Evolutionary conservation across 1,284 basidiomycete species (phyloP), one percentile per base, ranked within the genome.

Genomic region (Malassezia vespertilionis): DNA sequence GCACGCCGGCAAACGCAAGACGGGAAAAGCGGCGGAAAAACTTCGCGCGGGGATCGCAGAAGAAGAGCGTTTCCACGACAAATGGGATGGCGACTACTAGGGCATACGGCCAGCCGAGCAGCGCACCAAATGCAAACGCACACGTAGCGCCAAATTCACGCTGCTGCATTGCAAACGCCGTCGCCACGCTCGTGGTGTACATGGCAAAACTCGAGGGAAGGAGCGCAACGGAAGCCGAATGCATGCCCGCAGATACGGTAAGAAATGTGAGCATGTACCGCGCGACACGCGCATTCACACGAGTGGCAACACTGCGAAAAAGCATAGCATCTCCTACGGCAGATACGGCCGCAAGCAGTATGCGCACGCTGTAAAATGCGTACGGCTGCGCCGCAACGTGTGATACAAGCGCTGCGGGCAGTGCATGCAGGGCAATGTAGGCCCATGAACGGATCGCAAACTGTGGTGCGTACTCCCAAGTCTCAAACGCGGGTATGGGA

Each of bases 101-200:
- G 9, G 85, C 78, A 69, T 96, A 99, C 1, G 93, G 93, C 93
- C 93, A 97, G 14, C 91, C 93, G 27, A 91, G 77, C 38, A 97
- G 79, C 2, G 82, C 86, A 3, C 87, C 90, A 3, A 81, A 69
- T 1, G 86, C 86, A 65, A 90, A 86, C 32, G 77, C 74, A 22
- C 84, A 52, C 0, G 83, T 84, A 0, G 84, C 79, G 14, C 76
- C 71, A 45, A 71, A 61, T 12, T 73, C 72, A 17, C 66, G 59
- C 0, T 85, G 84, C 42, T 81, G 76, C 46, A 93, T 74, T 3
- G 80, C 80, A 58, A 78, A 85, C 0, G 86, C 79, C 54, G 81
- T 83, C 1, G 86, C 91, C 37, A 91, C 74, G 53, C 83, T 82
- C 36, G 81, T 83, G 26, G 84, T 80, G 72, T 89, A 89, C 86